phyloP scores from a whole-genome alignment of 2,329 filamentous ascomycete species.

The Cytospora chrysosperma region DNA sequence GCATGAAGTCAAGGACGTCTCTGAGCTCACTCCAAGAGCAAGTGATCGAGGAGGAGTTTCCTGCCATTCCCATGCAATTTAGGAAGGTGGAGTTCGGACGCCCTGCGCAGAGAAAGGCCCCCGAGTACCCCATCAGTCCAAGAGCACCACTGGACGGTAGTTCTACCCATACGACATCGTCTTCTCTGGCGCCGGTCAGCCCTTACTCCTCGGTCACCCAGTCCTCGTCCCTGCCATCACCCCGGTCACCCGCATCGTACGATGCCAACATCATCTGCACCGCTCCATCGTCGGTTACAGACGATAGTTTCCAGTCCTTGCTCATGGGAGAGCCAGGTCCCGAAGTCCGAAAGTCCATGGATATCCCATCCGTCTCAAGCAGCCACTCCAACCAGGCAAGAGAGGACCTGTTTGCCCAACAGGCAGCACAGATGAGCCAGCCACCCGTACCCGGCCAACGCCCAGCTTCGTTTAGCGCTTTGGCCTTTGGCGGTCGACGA shows the following conservation, averaged over 20 bases:
- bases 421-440: slow-evolving; percentile 47
- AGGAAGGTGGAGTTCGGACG: slow-evolving; percentile 23
- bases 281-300: slow-evolving; percentile 69
- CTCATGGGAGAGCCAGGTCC: slow-evolving; percentile 73
- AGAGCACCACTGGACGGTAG: slow-evolving; percentile 26
- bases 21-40: slow-evolving; percentile 52
- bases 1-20: slow-evolving; percentile 49
- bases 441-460: slow-evolving; percentile 54
- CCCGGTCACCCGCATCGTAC: slow-evolving; percentile 66
- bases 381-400: slow-evolving; percentile 76
- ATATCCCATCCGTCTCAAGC: slow-evolving; percentile 72
- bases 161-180: slow-evolving; percentile 29
- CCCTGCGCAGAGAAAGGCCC: slow-evolving; percentile 12
- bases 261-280: slow-evolving; percentile 73
- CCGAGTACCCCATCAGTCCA: slow-evolving; percentile 25
- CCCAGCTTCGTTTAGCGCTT: slow-evolving; percentile 61
- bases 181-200: slow-evolving; percentile 53
- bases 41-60: slow-evolving; percentile 48
- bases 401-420: slow-evolving; percentile 55
- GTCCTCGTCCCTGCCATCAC: slow-evolving; percentile 68
- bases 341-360: slow-evolving; percentile 66
- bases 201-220: slow-evolving; percentile 61
- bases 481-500: slow-evolving; percentile 66
- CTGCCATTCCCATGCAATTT: slow-evolving; percentile 35
- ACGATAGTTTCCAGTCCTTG: slow-evolving; percentile 71